Base-by-base conservation (phyloP, 202 grass and related monocot species). In the Hordeum pubiflorum region DNA sequence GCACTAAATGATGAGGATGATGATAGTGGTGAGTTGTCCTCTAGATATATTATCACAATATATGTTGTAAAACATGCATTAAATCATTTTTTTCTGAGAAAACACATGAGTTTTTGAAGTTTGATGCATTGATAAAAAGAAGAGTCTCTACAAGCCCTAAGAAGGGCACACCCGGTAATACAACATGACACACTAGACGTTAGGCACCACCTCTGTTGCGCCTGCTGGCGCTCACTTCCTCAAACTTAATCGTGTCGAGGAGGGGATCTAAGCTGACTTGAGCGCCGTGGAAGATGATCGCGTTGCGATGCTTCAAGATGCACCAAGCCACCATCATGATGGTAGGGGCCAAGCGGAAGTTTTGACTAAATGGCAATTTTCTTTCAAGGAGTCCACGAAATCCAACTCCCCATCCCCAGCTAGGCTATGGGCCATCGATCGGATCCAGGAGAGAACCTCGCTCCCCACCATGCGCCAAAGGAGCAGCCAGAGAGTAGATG, bases 1-100 rank as follows among this genome's bases (percentile, higher is more conserved):
- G 87, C 86, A 39, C 52, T 94, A 27, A 92, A 89, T 61, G 94
- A 90, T 7, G 91, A 94, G 18, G 94, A 97, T 36, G 89, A 97
- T 37, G 89, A 90, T 69, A 89, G 86, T 87, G 89, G 94, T 97
- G 79, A 89, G 94, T 83, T 32, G n/a, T 84, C 54, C 38, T 72
- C 37, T 75, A 69, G n/a, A 46, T 31, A 22, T 5, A n/a, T 70
- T 46, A 33, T 9, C 11, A 57, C 56, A 85, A 61, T 50, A 57
- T 34, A 36, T 77, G 18, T 12, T 52, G 2, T 84, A 78, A 62
- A 60, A 36, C 12, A 62, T 18, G 15, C 32, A 33, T 4, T 62
- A 76, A 69, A 36, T 22, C 39, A 11, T 40, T 40, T 66, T 9
- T 66, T 66, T 37, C 38, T n/a, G 17, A 67, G 63, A 39, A 39